Conservation (phyloP, 2,329 filamentous ascomycete genomes). For the Rhynchosporium agropyri region DNA sequence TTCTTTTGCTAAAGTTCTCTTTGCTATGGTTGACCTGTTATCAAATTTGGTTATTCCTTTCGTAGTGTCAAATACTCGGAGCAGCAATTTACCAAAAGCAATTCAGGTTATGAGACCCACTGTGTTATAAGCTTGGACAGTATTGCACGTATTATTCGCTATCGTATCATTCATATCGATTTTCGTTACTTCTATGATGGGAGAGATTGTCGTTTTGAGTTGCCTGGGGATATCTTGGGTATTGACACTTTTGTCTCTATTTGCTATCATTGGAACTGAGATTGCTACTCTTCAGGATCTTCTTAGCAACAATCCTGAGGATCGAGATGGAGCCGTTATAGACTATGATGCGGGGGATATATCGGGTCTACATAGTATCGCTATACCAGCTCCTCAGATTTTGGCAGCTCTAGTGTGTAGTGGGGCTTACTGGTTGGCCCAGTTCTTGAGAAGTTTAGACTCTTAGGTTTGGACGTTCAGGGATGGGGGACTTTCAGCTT, state of each 20-base stretch:
- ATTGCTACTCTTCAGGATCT: constrained; percentile 4
- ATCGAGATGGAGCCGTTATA: constrained; percentile 8
- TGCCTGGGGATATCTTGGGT: constrained; percentile 39
- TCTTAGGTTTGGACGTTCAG: constrained; percentile 18
- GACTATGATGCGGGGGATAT: constrained; percentile 22
- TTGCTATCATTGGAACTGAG: constrained; percentile 40
- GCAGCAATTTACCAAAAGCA: background rate
- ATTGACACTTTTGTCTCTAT: constrained; percentile 41
- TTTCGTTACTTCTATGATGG: constrained; percentile 24
- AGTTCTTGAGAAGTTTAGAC: constrained; percentile 14
- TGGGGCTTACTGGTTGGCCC: constrained; percentile 18
- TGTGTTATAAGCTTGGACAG: constrained; percentile 28
- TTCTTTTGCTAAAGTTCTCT: constrained; percentile 12
- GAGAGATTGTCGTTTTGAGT: constrained; percentile 28
- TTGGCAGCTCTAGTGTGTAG: constrained; percentile 25
- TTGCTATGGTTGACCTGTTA: constrained; percentile 15
- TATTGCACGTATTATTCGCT: constrained; percentile 31
- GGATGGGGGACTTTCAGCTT: constrained; percentile 20
- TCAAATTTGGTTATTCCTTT: constrained; percentile 9
- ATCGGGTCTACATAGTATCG: constrained; percentile 27
- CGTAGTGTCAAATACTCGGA: constrained; percentile 8
- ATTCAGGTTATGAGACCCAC: constrained; percentile 6
- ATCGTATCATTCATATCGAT: constrained; percentile 32
- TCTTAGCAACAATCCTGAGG: constrained; percentile 25
- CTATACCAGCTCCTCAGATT: constrained; percentile 28